phyloP scores from a whole-genome alignment of 331 rosid species.

The Rosa hybrid region DNA sequence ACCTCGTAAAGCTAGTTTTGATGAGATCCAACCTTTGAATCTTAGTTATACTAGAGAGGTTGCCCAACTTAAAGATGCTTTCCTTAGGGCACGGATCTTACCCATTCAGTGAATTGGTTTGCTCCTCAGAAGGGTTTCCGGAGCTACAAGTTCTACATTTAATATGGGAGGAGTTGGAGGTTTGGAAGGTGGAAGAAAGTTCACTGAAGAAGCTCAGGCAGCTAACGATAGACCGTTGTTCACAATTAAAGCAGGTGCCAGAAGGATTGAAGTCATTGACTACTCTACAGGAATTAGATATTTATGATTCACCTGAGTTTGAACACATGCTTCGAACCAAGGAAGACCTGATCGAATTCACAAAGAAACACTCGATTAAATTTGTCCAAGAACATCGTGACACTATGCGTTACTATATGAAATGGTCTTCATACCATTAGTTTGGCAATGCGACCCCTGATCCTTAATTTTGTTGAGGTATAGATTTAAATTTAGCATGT shows the following conservation, averaged over 20 bases:
- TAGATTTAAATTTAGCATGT: too few relatives aligned
- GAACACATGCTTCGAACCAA: background rate
- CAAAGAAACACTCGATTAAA: background rate
- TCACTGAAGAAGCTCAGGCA: background rate
- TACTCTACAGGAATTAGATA: background rate
- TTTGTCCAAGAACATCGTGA: too few relatives aligned
- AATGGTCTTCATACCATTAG: too few relatives aligned
- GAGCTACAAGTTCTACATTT: background rate
- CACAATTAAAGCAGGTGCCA: background rate
- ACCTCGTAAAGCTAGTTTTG: slow-evolving; percentile 17
- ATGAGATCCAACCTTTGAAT: background rate
- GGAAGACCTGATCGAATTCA: background rate
- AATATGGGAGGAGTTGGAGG: background rate
- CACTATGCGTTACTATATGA: too few relatives aligned
- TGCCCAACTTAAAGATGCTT: slow-evolving; percentile 19
- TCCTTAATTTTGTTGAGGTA: too few relatives aligned
- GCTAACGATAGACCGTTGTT: background rate
- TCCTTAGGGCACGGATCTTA: background rate
- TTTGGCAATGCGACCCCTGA: too few relatives aligned
- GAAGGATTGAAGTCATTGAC: background rate
- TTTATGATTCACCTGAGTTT: background rate
- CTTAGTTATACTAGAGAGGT: slow-evolving; percentile 3
- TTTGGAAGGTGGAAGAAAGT: background rate
- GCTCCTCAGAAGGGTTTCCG: slow-evolving; percentile 16
- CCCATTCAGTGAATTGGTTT: background rate